A percentile compares a stretch with the other conserved stretches of the same genome.
phyloP scores from a whole-genome alignment of 2,329 filamentous ascomycete species.

The Pestalotiopsis fici region DNA sequence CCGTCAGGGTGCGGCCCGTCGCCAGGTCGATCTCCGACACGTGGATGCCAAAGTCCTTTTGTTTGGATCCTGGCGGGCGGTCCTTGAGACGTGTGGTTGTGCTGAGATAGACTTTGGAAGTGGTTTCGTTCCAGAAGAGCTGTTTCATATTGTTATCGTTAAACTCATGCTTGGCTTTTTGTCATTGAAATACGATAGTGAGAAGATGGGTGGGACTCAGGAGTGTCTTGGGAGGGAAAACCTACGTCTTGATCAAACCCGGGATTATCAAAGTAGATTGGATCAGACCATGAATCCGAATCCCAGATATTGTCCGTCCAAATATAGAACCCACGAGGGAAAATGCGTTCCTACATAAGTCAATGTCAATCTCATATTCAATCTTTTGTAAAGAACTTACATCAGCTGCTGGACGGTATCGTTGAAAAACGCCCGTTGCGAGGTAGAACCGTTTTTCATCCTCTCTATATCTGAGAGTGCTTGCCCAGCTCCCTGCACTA shows the following conservation, averaged over 20 bases:
- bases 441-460: constrained; percentile 45
- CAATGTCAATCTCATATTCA: not conserved
- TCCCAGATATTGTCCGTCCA: constrained; percentile 54
- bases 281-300: constrained; percentile 51
- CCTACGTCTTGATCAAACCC: constrained; percentile 55
- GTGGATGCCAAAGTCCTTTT: constrained; percentile 55
- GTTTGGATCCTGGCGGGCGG: constrained; percentile 35
- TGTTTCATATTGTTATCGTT: not conserved
- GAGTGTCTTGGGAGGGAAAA: too few relatives aligned
- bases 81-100: constrained; percentile 35
- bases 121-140: constrained; percentile 50
- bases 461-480: constrained; percentile 44
- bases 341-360: constrained; percentile 39
- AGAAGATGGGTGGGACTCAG: too few relatives aligned
- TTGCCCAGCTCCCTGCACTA: constrained; percentile 46
- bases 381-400: constrained; percentile 14
- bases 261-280: constrained; percentile 53
- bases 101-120: constrained; percentile 49
- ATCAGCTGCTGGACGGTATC: constrained; percentile 38
- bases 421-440: constrained; percentile 43
- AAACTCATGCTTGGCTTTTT: not conserved
- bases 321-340: constrained; percentile 55
- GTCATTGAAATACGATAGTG: too few relatives aligned
- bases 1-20: constrained; percentile 39
- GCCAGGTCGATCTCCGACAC: constrained; percentile 42